These are phyloP conservation scores for Cercospora sp. DNA, from an alignment of 2,329 filamentous ascomycete species.

Conservation along the genomic window DNA sequence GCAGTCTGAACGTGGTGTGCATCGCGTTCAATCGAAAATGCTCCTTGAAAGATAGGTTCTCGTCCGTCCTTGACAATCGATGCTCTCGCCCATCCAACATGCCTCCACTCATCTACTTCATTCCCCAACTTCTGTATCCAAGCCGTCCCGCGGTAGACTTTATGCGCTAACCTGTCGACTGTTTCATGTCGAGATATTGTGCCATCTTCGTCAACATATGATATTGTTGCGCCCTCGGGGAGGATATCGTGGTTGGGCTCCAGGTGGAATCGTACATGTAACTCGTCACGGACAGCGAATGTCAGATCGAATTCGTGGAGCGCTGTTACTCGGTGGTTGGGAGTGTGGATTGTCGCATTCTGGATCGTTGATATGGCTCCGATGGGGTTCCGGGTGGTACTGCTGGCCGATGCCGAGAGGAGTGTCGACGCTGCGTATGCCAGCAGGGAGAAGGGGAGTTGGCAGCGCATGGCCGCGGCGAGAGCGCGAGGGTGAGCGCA, in stretches of 20 bases:
- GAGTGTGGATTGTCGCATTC: slow-evolving; percentile 73
- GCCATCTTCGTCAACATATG: slow-evolving; percentile 72
- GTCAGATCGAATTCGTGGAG: slow-evolving; percentile 81
- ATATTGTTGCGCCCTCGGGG: slow-evolving; percentile 70
- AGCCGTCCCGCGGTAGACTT: slow-evolving; percentile 78
- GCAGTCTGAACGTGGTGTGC: slow-evolving; percentile 83
- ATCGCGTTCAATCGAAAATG: slow-evolving; percentile 77
- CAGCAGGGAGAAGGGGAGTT: slow-evolving; percentile 19
- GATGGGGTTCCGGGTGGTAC: slow-evolving; percentile 73
- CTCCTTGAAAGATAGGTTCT: slow-evolving; percentile 82
- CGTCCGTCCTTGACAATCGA: slow-evolving; percentile 74
- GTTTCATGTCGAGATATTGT: slow-evolving; percentile 64
- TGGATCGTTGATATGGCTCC: slow-evolving; percentile 71
- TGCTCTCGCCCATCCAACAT: slow-evolving; percentile 84
- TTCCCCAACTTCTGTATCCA: slow-evolving; percentile 63
- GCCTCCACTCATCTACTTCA: slow-evolving; percentile 64
- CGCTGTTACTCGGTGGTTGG: slow-evolving; percentile 75
- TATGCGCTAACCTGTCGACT: slow-evolving; percentile 72
- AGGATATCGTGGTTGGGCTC: slow-evolving; percentile 92
- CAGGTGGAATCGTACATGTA: slow-evolving; percentile 75
- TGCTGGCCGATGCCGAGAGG: slow-evolving; percentile 45
- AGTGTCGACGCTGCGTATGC: slow-evolving; percentile 25
- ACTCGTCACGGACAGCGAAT: slow-evolving; percentile 67
- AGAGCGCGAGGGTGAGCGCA: not conserved
- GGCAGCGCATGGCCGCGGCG: slow-evolving; percentile 25